phyloP scores from a whole-genome alignment of 2,329 filamentous ascomycete genomes.

The Colletotrichum graminicola region DNA sequence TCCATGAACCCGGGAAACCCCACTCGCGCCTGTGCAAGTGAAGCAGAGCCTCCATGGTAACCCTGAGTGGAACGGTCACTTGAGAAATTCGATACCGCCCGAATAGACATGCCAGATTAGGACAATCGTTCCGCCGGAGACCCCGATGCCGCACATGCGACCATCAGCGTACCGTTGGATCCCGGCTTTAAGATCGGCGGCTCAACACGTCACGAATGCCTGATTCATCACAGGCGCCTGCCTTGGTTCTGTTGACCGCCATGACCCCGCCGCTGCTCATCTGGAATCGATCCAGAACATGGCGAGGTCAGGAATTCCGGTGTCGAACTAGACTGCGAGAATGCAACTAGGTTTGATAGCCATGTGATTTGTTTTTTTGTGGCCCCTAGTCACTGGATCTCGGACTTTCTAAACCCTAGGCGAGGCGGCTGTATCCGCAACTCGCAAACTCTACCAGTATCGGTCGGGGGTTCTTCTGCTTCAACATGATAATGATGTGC shows the following conservation, averaged over 20 bases:
- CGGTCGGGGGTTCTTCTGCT: not conserved
- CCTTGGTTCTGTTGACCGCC: not conserved
- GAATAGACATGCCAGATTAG: not conserved
- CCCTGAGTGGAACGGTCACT: not conserved
- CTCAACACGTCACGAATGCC: not conserved
- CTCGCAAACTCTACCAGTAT: not conserved
- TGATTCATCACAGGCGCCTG: not conserved
- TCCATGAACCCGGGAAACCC: not conserved
- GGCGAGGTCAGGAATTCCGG: not conserved
- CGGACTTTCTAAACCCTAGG: not conserved
- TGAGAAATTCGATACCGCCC: not conserved
- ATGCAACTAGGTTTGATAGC: not conserved
- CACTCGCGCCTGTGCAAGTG: not conserved
- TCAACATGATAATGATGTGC: not conserved
- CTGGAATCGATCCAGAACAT: conserved; percentile 11
- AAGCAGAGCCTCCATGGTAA: not conserved
- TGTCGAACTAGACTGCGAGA: not conserved
- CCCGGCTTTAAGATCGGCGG: not conserved
- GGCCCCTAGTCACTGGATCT: not conserved
- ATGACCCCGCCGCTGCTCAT: not conserved
- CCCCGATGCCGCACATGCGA: too few relatives aligned
- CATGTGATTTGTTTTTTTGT: not conserved
- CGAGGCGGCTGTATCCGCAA: conserved; percentile 1
- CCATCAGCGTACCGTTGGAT: too few relatives aligned
- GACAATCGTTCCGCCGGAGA: not conserved